Percentiles rank a stretch among this genome's conserved stretches.
Evolutionary conservation across 2,329 filamentous ascomycete species (phyloP).

Genomic region (Paracorniculantispora psalliotae): DNA sequence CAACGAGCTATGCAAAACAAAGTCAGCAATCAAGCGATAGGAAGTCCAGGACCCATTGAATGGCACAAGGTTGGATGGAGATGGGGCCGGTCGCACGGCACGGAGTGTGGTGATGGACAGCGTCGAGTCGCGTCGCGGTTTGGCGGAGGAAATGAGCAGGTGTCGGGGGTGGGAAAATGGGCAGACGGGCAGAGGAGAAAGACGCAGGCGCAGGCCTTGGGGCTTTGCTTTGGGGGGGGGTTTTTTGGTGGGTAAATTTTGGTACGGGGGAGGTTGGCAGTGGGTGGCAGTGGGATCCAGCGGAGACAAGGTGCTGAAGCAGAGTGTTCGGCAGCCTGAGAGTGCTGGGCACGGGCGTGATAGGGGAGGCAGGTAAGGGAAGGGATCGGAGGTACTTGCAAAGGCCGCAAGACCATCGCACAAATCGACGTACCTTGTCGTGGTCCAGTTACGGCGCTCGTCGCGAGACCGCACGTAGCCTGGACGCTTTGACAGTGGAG

Average conservation of each 20-base stretch:
- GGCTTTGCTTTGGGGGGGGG: too few relatives aligned
- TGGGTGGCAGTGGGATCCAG: not conserved
- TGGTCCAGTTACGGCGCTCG: not conserved
- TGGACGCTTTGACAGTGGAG: constrained; percentile 5
- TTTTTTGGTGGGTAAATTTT: constrained; percentile 10
- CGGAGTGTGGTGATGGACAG: constrained; percentile 32
- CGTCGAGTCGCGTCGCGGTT: constrained; percentile 38
- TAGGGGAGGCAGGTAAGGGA: not conserved
- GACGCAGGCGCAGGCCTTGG: constrained; percentile 3
- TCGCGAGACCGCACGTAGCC: not conserved
- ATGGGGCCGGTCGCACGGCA: constrained; percentile 44
- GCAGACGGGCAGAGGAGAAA: constrained; percentile 3
- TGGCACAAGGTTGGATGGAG: constrained; percentile 34
- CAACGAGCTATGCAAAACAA: constrained; percentile 38
- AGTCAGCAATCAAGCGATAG: constrained; percentile 42
- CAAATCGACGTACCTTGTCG: not conserved
- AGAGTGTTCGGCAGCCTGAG: not conserved
- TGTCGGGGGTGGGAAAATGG: constrained; percentile 18
- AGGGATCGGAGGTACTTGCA: not conserved
- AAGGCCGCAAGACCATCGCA: too few relatives aligned
- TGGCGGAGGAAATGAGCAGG: constrained; percentile 32
- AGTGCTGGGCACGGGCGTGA: not conserved
- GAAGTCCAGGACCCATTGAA: constrained; percentile 37
- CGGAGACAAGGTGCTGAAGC: not conserved
- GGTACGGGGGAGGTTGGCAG: constrained; percentile 1